Evolutionary conservation across 1,284 basidiomycete species (phyloP).

Genomic region (Fistulinella cinereoalba): DNA sequence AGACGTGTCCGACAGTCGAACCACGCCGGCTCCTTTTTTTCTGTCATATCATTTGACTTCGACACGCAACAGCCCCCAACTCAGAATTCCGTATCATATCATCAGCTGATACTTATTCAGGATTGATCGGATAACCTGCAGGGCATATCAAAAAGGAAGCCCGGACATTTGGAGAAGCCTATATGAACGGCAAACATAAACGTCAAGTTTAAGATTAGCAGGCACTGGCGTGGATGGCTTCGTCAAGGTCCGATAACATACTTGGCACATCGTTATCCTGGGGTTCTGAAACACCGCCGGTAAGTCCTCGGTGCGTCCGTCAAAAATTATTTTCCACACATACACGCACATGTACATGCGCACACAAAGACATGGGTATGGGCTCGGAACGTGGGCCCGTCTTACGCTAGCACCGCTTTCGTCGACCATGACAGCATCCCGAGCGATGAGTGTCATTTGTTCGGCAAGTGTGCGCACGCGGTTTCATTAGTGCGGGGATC

Average conservation of each 20-base stretch:
- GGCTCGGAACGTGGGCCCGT: neutral
- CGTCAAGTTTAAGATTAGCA: constrained; percentile 20
- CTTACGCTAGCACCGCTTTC: constrained; percentile 24
- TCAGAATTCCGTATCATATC: constrained; percentile 6
- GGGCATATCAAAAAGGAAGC: constrained; percentile 22
- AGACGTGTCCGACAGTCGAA: constrained; percentile 10
- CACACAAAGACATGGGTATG: constrained; percentile 17
- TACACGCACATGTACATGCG: too few relatives aligned
- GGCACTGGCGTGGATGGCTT: constrained; percentile 3
- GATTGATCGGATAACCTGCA: constrained; percentile 25
- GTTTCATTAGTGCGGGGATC: constrained; percentile 28
- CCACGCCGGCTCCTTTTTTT: constrained; percentile 12
- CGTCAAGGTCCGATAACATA: constrained; percentile 19
- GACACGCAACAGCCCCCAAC: constrained; percentile 8
- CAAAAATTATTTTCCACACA: constrained; percentile 1
- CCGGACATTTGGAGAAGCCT: constrained; percentile 2
- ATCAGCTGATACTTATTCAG: constrained; percentile 17
- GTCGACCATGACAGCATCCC: constrained; percentile 30
- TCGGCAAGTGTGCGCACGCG: constrained; percentile 4
- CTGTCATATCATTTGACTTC: constrained; percentile 21
- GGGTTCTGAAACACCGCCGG: constrained; percentile 22
- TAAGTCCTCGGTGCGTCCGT: constrained; percentile 16
- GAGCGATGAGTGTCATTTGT: constrained; percentile 11
- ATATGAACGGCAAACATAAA: constrained; percentile 19
- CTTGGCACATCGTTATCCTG: neutral